Conservation (phyloP, 2,329 filamentous ascomycete species). For the Ceratocystis harringtonii region DNA sequence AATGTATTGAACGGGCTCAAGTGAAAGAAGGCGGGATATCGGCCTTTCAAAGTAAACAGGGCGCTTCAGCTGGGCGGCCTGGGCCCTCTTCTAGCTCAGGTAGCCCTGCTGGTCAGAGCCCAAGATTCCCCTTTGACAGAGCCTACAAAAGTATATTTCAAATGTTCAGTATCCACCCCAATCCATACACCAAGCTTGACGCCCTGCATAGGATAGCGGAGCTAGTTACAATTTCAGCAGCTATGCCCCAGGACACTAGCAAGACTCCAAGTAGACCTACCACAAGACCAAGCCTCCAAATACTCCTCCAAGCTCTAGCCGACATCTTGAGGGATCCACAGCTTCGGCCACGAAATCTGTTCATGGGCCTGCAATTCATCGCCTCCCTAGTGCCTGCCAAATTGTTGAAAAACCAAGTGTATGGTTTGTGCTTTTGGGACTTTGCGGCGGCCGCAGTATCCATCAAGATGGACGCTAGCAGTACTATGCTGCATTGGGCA, state of each 20-base stretch:
- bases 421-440: slow-evolving; percentile 75
- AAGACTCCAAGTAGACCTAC: slow-evolving; percentile 36
- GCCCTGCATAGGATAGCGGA: slow-evolving; percentile 70
- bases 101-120: slow-evolving; percentile 19
- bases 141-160: slow-evolving; percentile 67
- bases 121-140: slow-evolving; percentile 63
- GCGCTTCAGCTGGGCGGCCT: background rate
- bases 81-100: background rate
- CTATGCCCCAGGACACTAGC: slow-evolving; percentile 51
- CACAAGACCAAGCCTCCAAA: slow-evolving; percentile 35
- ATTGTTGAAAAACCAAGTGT: slow-evolving; percentile 46
- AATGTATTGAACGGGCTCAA: slow-evolving; percentile 49
- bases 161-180: slow-evolving; percentile 79
- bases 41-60: background rate
- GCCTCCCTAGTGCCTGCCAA: slow-evolving; percentile 48
- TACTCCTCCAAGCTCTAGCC: slow-evolving; percentile 51
- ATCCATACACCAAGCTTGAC: slow-evolving; percentile 72
- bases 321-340: slow-evolving; percentile 51
- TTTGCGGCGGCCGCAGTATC: slow-evolving; percentile 75
- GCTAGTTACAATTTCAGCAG: slow-evolving; percentile 60
- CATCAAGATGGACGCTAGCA: slow-evolving; percentile 75
- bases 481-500: slow-evolving; percentile 54
- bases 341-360: slow-evolving; percentile 64
- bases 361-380: slow-evolving; percentile 66
- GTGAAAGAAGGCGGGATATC: slow-evolving; percentile 21